phyloP scores from a whole-genome alignment of 768 basidiomycete genomes.

The Chalciporus piperatus region DNA sequence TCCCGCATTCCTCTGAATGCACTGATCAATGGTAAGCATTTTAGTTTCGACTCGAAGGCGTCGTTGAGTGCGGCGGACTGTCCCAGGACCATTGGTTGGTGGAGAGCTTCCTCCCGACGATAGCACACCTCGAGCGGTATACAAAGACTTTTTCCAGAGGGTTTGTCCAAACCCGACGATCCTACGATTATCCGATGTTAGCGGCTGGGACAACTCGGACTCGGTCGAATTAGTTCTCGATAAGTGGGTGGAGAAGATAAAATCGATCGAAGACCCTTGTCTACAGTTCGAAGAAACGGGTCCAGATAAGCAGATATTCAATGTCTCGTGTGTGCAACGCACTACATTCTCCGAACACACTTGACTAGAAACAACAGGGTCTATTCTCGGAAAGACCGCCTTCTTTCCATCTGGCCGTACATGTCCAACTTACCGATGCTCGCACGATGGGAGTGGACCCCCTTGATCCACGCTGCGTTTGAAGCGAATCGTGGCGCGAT shows the following conservation, averaged over 20 bases:
- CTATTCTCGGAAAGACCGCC: slow-evolving; percentile 26
- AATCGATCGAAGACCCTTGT: slow-evolving; percentile 35
- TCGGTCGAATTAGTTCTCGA: slow-evolving; percentile 32
- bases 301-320: slow-evolving; percentile 17
- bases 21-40: slow-evolving; percentile 30
- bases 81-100: slow-evolving; percentile 38
- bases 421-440: slow-evolving; percentile 33
- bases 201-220: slow-evolving; percentile 17
- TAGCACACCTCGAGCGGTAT: slow-evolving; percentile 32
- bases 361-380: too few species aligned
- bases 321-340: too few species aligned
- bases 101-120: slow-evolving; percentile 32
- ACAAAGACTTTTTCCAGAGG: slow-evolving; percentile 34
- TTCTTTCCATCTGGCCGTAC: slow-evolving; percentile 34
- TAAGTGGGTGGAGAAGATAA: slow-evolving; percentile 35
- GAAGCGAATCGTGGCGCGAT: slow-evolving; percentile 15
- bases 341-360: too few species aligned
- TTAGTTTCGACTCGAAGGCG: too few species aligned
- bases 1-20: slow-evolving; percentile 38
- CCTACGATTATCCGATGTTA: slow-evolving; percentile 27
- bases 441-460: slow-evolving; percentile 35
- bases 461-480: slow-evolving; percentile 30
- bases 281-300: slow-evolving; percentile 31
- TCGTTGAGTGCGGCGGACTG: too few species aligned
- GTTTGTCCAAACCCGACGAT: slow-evolving; percentile 37